Evolutionary conservation across 2,329 filamentous ascomycete genomes (phyloP).

Genomic region (Alternaria postmessia): DNA sequence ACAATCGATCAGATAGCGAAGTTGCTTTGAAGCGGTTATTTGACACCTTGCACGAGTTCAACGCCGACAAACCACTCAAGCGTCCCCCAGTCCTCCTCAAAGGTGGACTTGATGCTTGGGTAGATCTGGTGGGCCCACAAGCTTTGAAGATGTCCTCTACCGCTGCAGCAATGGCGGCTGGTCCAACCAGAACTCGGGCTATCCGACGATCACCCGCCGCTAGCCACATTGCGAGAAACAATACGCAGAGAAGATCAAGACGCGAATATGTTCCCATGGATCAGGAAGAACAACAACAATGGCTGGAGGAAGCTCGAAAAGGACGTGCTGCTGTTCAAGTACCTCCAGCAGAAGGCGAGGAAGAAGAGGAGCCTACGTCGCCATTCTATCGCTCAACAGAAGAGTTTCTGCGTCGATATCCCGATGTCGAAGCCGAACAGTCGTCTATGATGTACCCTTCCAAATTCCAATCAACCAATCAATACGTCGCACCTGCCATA

Average conservation of each 20-base stretch:
- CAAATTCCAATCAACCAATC: slow-evolving; percentile 51
- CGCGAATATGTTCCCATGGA: slow-evolving; percentile 75
- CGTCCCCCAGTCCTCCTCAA: slow-evolving; percentile 77
- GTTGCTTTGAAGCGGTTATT: slow-evolving; percentile 73
- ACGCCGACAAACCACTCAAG: slow-evolving; percentile 77
- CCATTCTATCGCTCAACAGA: slow-evolving; percentile 73
- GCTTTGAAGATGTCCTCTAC: slow-evolving; percentile 68
- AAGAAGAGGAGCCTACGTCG: slow-evolving; percentile 39
- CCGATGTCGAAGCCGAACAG: slow-evolving; percentile 68
- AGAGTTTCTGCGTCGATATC: slow-evolving; percentile 84
- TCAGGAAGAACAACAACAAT: slow-evolving; percentile 79
- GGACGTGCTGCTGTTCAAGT: slow-evolving; percentile 64
- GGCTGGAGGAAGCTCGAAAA: slow-evolving; percentile 77
- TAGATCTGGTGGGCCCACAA: slow-evolving; percentile 77
- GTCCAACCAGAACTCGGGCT: slow-evolving; percentile 56
- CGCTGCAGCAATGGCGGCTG: slow-evolving; percentile 58
- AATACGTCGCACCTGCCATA: slow-evolving; percentile 60
- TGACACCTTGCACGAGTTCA: slow-evolving; percentile 84
- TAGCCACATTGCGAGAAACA: slow-evolving; percentile 60
- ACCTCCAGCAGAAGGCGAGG: slow-evolving; percentile 37
- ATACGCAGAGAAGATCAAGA: slow-evolving; percentile 64
- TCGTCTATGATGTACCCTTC: slow-evolving; percentile 61
- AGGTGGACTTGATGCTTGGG: slow-evolving; percentile 88
- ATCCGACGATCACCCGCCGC: slow-evolving; percentile 62
- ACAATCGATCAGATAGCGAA: slow-evolving; percentile 53